Evolutionary conservation across 768 basidiomycete species (phyloP).

Genomic region (Kondoa subrosea): DNA sequence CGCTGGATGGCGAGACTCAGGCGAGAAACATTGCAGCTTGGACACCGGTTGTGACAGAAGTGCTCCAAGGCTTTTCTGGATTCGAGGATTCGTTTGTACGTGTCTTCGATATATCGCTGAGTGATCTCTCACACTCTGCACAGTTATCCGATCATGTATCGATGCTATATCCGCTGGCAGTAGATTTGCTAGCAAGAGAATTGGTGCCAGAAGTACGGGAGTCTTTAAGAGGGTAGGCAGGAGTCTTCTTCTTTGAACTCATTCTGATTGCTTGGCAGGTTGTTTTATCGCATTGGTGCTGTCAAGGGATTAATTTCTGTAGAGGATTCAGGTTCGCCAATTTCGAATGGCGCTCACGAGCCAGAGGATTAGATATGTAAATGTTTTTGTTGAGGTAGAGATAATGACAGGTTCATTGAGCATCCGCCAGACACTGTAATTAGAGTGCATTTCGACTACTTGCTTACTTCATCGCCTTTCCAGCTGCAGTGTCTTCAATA

Average conservation of each 20-base stretch:
- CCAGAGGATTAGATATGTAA: neutral
- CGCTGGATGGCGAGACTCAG: conserved; percentile 74
- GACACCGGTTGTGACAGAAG: conserved; percentile 97
- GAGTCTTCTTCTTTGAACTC: neutral
- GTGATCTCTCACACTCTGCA: neutral
- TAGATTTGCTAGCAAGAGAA: conserved; percentile 68
- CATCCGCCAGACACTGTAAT: no score
- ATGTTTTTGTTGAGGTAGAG: no score
- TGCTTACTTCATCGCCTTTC: no score
- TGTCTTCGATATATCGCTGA: neutral
- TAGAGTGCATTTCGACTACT: no score
- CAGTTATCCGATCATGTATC: conserved; percentile 80
- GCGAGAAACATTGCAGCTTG: conserved; percentile 88
- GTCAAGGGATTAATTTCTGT: neutral
- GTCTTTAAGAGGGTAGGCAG: neutral
- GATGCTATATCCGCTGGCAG: conserved; percentile 74
- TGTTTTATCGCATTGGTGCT: neutral
- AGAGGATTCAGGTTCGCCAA: neutral
- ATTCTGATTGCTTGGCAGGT: neutral
- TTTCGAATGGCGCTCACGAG: neutral
- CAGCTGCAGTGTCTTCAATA: no score
- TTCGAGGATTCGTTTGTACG: conserved; percentile 84
- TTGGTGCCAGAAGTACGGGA: conserved; percentile 66
- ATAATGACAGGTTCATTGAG: no score
- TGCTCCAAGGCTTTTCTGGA: conserved; percentile 69